Evolutionary conservation across 176 grass and related monocot species (phyloP).

Genomic region (Raddia distichophylla): DNA sequence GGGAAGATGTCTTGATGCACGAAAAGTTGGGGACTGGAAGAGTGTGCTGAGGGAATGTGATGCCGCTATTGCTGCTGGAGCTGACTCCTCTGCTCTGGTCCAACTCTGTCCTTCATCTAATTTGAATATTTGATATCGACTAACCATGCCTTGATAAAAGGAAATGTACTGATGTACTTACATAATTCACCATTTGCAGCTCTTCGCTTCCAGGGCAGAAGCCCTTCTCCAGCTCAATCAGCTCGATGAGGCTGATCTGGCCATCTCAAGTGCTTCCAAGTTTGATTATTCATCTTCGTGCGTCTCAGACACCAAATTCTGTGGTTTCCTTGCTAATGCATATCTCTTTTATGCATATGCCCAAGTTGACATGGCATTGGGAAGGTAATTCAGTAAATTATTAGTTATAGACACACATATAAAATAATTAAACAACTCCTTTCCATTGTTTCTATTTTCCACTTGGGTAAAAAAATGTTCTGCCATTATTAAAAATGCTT

Average conservation of each 20-base stretch:
- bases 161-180: constrained; percentile 10
- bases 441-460: not conserved
- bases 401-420: constrained; percentile 25
- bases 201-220: constrained; percentile 85
- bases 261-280: constrained; percentile 79
- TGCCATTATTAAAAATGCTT: constrained; percentile 1
- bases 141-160: constrained; percentile 6
- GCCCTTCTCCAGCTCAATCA: constrained; percentile 72
- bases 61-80: constrained; percentile 81
- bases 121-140: not conserved
- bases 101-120: constrained; percentile 22
- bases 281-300: constrained; percentile 69
- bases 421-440: not conserved
- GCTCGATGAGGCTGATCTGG: constrained; percentile 74
- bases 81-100: constrained; percentile 83
- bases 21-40: constrained; percentile 83
- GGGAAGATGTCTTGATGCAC: constrained; percentile 71
- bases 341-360: constrained; percentile 79
- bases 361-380: constrained; percentile 83
- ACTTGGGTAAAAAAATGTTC: not conserved
- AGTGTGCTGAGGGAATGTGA: constrained; percentile 69
- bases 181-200: constrained; percentile 50
- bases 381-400: constrained; percentile 64
- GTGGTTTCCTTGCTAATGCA: constrained; percentile 67
- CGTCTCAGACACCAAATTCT: constrained; percentile 68